A percentile compares a stretch with the other conserved stretches of the same genome.
These are phyloP conservation scores for Capniomyces stellatus DNA, from an alignment of 371 early-diverging fungal species.

Conservation along the genomic window DNA sequence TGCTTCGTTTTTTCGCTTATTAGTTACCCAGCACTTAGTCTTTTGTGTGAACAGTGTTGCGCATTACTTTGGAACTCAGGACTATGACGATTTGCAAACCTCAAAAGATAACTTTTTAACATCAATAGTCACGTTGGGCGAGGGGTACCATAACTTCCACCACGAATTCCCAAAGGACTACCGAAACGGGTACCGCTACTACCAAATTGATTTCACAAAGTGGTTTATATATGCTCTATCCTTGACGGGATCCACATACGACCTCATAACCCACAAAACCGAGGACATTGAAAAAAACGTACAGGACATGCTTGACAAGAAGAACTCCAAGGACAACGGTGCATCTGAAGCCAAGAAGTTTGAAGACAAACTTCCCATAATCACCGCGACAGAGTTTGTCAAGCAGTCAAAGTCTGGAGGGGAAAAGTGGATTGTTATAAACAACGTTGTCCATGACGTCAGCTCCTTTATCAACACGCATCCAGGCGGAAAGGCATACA, in stretches of 20 bases:
- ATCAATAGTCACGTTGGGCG: slow-evolving; percentile 60
- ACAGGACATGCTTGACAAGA: slow-evolving; percentile 65
- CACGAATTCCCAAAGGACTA: slow-evolving; percentile 94
- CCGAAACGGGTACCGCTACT: slow-evolving; percentile 74
- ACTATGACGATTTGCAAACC: slow-evolving; percentile 62
- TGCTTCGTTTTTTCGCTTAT: slow-evolving; percentile 57
- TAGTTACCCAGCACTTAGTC: slow-evolving; percentile 77
- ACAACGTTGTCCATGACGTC: slow-evolving; percentile 79
- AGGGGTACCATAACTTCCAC: slow-evolving; percentile 82
- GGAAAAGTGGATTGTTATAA: slow-evolving; percentile 67
- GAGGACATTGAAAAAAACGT: slow-evolving; percentile 78
- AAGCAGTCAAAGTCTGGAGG: slow-evolving; percentile 32
- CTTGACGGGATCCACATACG: slow-evolving; percentile 58
- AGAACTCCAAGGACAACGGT: slow-evolving; percentile 35
- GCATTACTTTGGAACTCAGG: slow-evolving; percentile 55
- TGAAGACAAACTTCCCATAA: slow-evolving; percentile 47
- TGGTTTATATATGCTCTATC: slow-evolving; percentile 61
- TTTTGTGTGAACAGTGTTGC: slow-evolving; percentile 88
- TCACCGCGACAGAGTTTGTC: slow-evolving; percentile 58
- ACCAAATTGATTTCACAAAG: slow-evolving; percentile 91
- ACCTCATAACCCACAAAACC: slow-evolving; percentile 70
- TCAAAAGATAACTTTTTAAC: slow-evolving; percentile 66
- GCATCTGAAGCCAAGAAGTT: slow-evolving; percentile 57
- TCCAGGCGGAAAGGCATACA: slow-evolving; percentile 71
- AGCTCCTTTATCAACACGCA: slow-evolving; percentile 71